phyloP scores from a whole-genome alignment of 352 stramenopile genomes.

The Pythium utonaiense region DNA sequence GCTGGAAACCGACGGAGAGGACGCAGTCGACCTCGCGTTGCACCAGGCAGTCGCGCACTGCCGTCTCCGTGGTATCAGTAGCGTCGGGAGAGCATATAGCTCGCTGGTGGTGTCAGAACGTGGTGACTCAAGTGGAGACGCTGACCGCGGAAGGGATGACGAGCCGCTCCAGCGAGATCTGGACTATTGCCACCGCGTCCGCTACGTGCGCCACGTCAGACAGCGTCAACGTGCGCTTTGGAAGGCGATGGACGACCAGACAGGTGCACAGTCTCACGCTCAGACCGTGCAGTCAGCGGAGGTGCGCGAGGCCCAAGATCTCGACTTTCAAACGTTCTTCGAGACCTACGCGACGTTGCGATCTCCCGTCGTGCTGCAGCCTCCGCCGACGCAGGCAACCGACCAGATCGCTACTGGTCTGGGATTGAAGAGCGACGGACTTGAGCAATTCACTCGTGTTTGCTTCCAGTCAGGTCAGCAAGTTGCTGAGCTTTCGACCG shows the following conservation, averaged over 20 bases:
- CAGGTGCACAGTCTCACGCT: background rate
- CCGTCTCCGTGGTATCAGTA: constrained; percentile 10
- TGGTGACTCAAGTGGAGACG: background rate
- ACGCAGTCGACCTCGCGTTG: constrained; percentile 8
- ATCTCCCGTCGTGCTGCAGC: constrained; percentile 34
- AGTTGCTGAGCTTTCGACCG: constrained; percentile 20
- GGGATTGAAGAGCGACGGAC: background rate
- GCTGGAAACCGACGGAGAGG: background rate
- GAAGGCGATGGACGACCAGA: constrained; percentile 11
- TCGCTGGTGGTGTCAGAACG: too few species aligned
- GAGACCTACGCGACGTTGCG: constrained; percentile 41
- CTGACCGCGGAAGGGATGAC: background rate
- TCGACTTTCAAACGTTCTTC: constrained; percentile 68
- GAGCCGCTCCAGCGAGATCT: background rate
- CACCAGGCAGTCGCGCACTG: constrained; percentile 14
- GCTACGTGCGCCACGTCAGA: constrained; percentile 47
- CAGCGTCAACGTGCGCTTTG: constrained; percentile 31
- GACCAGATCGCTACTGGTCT: background rate
- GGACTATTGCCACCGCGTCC: constrained; percentile 40
- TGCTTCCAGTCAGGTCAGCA: constrained; percentile 23
- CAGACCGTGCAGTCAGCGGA: constrained; percentile 12
- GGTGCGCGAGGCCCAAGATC: constrained; percentile 8
- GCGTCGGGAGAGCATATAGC: too few species aligned
- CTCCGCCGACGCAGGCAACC: background rate
- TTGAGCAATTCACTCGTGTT: constrained; percentile 11